These are phyloP conservation scores for Cordyceps farinosa DNA, from an alignment of 2,329 filamentous ascomycete species.

Conservation along the genomic window DNA sequence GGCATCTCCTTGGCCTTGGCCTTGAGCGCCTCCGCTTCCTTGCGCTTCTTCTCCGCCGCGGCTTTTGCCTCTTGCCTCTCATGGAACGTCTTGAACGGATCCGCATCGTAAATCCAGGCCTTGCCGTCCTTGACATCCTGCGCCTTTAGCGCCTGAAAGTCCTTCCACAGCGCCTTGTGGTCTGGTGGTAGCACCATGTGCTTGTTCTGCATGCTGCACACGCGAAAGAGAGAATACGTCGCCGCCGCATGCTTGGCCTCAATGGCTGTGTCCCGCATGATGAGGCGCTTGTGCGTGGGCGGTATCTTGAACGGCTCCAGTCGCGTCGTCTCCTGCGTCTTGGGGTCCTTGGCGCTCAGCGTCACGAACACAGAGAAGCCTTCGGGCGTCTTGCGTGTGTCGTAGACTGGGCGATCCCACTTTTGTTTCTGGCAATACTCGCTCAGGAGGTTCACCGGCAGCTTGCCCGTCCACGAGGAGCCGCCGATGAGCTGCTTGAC, in stretches of 20 bases:
- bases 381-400: conserved; percentile 68
- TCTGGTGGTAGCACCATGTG: conserved; percentile 91
- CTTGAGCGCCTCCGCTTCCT: conserved; percentile 63
- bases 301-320: conserved; percentile 83
- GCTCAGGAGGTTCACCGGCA: conserved; percentile 87
- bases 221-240: conserved; percentile 83
- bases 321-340: conserved; percentile 72
- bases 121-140: conserved; percentile 72
- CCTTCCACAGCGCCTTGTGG: conserved; percentile 87
- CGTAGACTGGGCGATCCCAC: conserved; percentile 93
- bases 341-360: conserved; percentile 69
- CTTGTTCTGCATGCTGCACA: conserved; percentile 93
- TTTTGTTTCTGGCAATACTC: conserved; percentile 95
- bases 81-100: conserved; percentile 79
- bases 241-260: conserved; percentile 94
- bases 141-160: conserved; percentile 78
- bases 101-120: conserved; percentile 90
- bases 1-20: conserved; percentile 65
- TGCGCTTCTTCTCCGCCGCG: conserved; percentile 73
- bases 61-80: conserved; percentile 77
- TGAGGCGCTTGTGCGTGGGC: conserved; percentile 69
- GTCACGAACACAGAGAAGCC: conserved; percentile 80
- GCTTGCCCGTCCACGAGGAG: conserved; percentile 93
- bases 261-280: conserved; percentile 71
- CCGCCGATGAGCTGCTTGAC: conserved; percentile 85